Conservation (phyloP, 441 rosid species). For the Bocquillonia castaneifolia region DNA sequence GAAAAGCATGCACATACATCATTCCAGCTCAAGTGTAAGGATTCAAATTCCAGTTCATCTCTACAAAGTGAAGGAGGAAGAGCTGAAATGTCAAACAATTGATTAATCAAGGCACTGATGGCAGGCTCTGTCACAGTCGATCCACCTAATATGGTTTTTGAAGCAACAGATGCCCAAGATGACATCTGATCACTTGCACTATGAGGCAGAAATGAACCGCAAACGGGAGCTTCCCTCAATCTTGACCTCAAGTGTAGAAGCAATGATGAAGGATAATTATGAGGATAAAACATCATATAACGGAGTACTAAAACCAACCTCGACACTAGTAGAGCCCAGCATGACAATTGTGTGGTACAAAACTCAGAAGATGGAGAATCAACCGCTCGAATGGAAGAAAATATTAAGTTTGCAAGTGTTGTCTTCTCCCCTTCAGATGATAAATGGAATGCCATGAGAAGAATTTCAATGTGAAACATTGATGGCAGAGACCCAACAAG, state of each 20-base stretch:
- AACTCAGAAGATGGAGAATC: conserved; percentile 42
- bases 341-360: conserved; percentile 54
- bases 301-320: conserved; percentile 86
- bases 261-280: conserved; percentile 69
- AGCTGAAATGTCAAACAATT: conserved; percentile 67
- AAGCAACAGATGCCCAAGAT: conserved; percentile 66
- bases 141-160: conserved; percentile 48
- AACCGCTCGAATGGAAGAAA: conserved; percentile 48
- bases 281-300: conserved; percentile 77
- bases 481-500: conserved; percentile 80
- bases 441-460: conserved; percentile 91
- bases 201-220: conserved; percentile 40
- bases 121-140: conserved; percentile 62
- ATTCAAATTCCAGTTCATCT: conserved; percentile 51
- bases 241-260: conserved; percentile 69
- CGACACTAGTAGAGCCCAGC: conserved; percentile 90
- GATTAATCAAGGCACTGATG: conserved; percentile 50
- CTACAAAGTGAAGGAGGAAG: conserved; percentile 57
- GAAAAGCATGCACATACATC: conserved; percentile 58
- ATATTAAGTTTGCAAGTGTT: conserved; percentile 51
- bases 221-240: conserved; percentile 66
- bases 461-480: conserved; percentile 87
- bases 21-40: conserved; percentile 51
- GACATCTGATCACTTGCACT: conserved; percentile 52
- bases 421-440: conserved; percentile 78